These are phyloP conservation scores for Calonectria leucothoes DNA, from an alignment of 2,329 filamentous ascomycete genomes.

Conservation along the genomic window DNA sequence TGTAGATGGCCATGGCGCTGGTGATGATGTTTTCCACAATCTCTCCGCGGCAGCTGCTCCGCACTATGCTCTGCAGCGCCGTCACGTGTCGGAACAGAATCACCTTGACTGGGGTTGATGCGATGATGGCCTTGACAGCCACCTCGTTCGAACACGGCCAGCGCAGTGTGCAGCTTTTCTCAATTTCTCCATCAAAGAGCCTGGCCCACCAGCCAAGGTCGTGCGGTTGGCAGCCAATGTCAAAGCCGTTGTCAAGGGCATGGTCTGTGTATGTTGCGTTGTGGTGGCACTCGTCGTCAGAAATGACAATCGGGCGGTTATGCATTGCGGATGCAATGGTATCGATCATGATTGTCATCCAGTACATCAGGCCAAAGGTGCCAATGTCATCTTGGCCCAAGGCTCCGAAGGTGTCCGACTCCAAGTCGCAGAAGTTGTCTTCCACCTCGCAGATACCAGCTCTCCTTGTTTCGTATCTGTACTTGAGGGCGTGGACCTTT, in stretches of 20 bases:
- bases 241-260: constrained; percentile 23
- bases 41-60: constrained; percentile 49
- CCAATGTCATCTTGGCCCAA: constrained; percentile 46
- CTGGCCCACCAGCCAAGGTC: constrained; percentile 47
- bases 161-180: constrained; percentile 39
- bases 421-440: background rate
- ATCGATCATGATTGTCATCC: constrained; percentile 71
- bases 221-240: constrained; percentile 26
- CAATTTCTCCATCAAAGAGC: constrained; percentile 47
- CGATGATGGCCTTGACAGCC: constrained; percentile 59
- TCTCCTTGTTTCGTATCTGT: constrained; percentile 42
- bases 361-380: constrained; percentile 67
- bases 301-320: constrained; percentile 47
- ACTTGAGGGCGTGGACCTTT: constrained; percentile 52
- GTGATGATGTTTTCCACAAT: constrained; percentile 61
- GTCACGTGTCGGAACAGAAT: constrained; percentile 67
- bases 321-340: constrained; percentile 67
- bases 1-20: constrained; percentile 60
- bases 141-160: constrained; percentile 67
- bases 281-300: constrained; percentile 53
- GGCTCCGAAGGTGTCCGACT: constrained; percentile 19
- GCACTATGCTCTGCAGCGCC: constrained; percentile 62
- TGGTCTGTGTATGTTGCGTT: constrained; percentile 39
- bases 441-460: constrained; percentile 15
- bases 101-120: constrained; percentile 68